These are phyloP conservation scores for Oryza meridionalis DNA, from an alignment of 176 grass and related monocot species.

Conservation along the genomic window DNA sequence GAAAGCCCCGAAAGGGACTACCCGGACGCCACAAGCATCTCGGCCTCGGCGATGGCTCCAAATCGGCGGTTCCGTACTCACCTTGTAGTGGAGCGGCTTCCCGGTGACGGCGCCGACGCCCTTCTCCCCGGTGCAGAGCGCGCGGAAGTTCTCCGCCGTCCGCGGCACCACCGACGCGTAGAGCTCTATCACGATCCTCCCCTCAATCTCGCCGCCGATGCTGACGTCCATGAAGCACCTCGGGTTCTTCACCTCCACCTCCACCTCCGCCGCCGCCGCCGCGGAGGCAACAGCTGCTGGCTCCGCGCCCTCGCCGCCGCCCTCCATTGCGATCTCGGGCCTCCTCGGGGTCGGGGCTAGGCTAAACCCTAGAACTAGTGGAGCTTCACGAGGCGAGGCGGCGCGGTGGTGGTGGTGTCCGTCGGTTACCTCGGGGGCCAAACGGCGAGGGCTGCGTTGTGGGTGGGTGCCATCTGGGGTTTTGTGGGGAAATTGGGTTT, in stretches of 20 bases:
- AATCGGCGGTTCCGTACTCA: slow-evolving; percentile 25
- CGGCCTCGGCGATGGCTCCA: neutral
- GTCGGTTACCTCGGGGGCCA: slow-evolving; percentile 34
- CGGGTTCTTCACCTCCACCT: slow-evolving; percentile 53
- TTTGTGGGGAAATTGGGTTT: slow-evolving; percentile 37
- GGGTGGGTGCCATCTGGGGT: neutral
- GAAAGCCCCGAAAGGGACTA: neutral
- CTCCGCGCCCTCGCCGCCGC: slow-evolving; percentile 26
- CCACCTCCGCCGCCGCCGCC: slow-evolving; percentile 5
- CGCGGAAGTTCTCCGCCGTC: slow-evolving; percentile 97
- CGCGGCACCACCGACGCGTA: slow-evolving; percentile 66
- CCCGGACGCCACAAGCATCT: neutral
- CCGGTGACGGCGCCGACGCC: slow-evolving; percentile 67
- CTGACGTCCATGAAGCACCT: slow-evolving; percentile 84
- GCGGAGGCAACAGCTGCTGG: neutral
- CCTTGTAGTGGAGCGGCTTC: slow-evolving; percentile 90
- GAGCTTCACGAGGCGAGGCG: slow-evolving; percentile 25
- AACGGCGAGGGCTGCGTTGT: slow-evolving; percentile 29
- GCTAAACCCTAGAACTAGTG: slow-evolving; percentile 55
- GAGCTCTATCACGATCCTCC: slow-evolving; percentile 86
- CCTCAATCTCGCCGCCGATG: slow-evolving; percentile 94
- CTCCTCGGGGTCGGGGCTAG: neutral
- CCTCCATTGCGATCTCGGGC: slow-evolving; percentile 46
- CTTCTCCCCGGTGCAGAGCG: slow-evolving; percentile 96
- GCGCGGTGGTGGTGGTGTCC: slow-evolving; percentile 32